Evolutionary conservation across 768 basidiomycete species (phyloP), one percentile per base, ranked within the genome.

Genomic region (Pleurotus tuoliensis): DNA sequence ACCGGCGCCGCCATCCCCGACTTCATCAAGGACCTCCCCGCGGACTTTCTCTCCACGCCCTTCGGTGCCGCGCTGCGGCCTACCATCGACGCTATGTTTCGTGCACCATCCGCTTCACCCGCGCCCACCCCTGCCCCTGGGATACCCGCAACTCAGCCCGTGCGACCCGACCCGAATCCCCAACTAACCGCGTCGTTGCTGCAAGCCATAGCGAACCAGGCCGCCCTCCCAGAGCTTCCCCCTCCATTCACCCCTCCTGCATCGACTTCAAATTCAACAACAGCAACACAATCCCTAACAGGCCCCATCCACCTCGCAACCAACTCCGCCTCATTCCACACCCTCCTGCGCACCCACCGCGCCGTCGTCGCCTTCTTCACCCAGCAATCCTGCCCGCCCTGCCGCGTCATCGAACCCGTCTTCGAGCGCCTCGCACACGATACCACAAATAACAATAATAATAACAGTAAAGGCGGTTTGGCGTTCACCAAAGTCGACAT

Each of bases 81-180:
- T 1, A 94, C 88, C 43, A 97, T 98, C 50, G 94, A 98, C 66
- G 76, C 82, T 47, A 94, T 96, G 93, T 97, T 84, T 70, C 74
- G 82, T 20, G 72, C 84, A 7, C 75, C 75, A 6, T 72, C 73
- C 34, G 66, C 77, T 1, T 56, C 69, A 3, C 62, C 71, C 3
- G 64, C 69, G n/a, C 54, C 57, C 13, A 62, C 72, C 45, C 48
- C 71, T 16, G 55, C 69, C 45, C 13, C 72, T 47, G 43, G 71
- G 16, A 55, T 65, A 13, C 56, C 65, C 45, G 3, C 2, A 11
- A 11, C 11, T 7, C 30, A 59, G 24, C 66, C 59, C 52, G 39
- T 22, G 63, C 73, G 69, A 3, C 66, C 76, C 1, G 60, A 75
- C 8, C 77, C 79, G 4, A 71, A 82, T 58, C 75, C 82, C 24